A percentile compares a stretch with the other conserved stretches of the same genome.
Conservation (phyloP, 441 rosid species). For the Croton laevigatus region DNA sequence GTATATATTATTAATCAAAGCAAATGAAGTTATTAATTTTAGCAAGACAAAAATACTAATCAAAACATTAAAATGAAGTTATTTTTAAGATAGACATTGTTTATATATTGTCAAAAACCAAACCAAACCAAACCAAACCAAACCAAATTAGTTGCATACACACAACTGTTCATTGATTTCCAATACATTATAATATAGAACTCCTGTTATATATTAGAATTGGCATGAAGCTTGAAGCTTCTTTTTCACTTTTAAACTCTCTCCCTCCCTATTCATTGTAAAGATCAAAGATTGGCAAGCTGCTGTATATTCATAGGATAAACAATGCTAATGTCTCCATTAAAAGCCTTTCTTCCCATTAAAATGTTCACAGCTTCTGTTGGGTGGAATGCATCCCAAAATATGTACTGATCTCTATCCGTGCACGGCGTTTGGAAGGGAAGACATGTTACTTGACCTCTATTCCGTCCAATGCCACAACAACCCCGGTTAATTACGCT, state of each 20-base stretch:
- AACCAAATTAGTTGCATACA: no score
- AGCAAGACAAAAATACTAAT: no score
- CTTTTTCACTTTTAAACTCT: background rate
- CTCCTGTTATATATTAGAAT: no score
- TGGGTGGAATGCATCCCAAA: slow-evolving; percentile 98
- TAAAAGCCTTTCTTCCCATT: slow-evolving; percentile 67
- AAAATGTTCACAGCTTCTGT: slow-evolving; percentile 82
- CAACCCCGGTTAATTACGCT: slow-evolving; percentile 74
- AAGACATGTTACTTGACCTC: slow-evolving; percentile 90
- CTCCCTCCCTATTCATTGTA: background rate
- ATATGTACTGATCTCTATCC: slow-evolving; percentile 60
- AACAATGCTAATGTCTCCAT: slow-evolving; percentile 49
- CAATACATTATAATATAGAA: no score
- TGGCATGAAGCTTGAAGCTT: background rate
- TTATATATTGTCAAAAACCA: no score
- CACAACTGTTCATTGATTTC: no score
- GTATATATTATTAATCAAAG: no score
- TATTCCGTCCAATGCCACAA: slow-evolving; percentile 83
- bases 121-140: no score
- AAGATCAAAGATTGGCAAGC: slow-evolving; percentile 44
- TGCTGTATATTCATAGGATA: slow-evolving; percentile 77
- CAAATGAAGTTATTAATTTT: no score
- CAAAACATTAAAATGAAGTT: no score
- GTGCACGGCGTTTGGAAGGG: slow-evolving; percentile 86
- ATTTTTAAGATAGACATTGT: no score